These are phyloP conservation scores for Cephalotrichum gorgonifer DNA, from an alignment of 2,329 filamentous ascomycete species.

Conservation along the genomic window DNA sequence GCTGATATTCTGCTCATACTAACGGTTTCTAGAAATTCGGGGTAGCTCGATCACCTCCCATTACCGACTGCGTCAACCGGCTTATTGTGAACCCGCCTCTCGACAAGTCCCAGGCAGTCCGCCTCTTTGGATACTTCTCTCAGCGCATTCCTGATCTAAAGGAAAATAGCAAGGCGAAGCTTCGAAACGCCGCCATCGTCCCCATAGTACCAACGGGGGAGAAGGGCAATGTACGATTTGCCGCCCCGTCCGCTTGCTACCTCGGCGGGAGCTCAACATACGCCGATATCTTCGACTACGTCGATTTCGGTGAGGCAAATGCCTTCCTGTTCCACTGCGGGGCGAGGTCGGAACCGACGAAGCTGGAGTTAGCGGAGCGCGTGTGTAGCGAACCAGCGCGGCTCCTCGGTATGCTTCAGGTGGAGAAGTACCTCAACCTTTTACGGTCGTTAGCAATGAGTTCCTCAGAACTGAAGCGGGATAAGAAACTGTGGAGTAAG, in stretches of 20 bases:
- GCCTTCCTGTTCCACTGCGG: conserved; percentile 81
- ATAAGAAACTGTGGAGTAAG: conserved; percentile 66
- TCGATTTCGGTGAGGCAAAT: conserved; percentile 89
- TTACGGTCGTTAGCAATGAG: conserved; percentile 73
- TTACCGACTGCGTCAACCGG: conserved; percentile 64
- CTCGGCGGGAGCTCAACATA: conserved; percentile 63
- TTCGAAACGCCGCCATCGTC: conserved; percentile 60
- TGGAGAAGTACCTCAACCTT: conserved; percentile 78
- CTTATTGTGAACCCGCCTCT: conserved; percentile 64
- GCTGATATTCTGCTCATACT: not conserved
- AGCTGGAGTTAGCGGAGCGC: conserved; percentile 71
- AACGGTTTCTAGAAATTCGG: conserved; percentile 57
- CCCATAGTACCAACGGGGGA: conserved; percentile 41
- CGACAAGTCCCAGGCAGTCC: conserved; percentile 53
- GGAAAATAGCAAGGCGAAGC: conserved; percentile 43
- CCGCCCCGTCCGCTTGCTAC: conserved; percentile 34
- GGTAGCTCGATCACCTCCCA: conserved; percentile 70
- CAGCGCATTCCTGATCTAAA: conserved; percentile 65
- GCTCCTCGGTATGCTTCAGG: conserved; percentile 69
- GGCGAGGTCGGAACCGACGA: conserved; percentile 84
- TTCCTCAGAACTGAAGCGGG: conserved; percentile 57
- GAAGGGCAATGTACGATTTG: conserved; percentile 6
- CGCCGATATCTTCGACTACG: conserved; percentile 90
- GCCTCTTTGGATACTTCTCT: conserved; percentile 76
- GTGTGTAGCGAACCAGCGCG: conserved; percentile 76